Base-by-base conservation (phyloP, 2,329 filamentous ascomycete genomes). In the Cercospora sp. region DNA sequence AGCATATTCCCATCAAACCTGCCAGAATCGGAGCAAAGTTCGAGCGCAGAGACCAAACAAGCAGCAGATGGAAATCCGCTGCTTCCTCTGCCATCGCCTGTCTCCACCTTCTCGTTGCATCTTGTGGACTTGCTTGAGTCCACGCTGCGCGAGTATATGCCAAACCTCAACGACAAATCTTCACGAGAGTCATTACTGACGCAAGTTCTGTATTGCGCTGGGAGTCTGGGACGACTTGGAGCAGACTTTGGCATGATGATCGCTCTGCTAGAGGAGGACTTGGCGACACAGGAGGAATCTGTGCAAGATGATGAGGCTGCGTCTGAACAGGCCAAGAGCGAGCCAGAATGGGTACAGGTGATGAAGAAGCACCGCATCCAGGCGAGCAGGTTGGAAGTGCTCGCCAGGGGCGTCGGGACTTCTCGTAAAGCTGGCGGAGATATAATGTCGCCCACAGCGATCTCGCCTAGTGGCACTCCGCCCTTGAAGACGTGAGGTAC, bases 201-300 rank as follows among this genome's bases (percentile, higher is more conserved):
- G 0, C 94, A 98, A 78, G 91, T 97, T 0, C 82, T 98, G 8
- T 98, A 97, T 80, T 97, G 93, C 74, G 94, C 94, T 0, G 92
- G 93, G 57, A 97, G 94, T 80, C 82, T 99, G 60, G 94, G 94
- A 0, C 87, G 95, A 58, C 82, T 98, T 0, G 95, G 95, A 2
- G 94, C 92, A 1, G 95, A 99, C 79, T 99, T 99, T 80, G 91
- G 94, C 66, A 87, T 97, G 82, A 87, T 97, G 72, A 85, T 98
- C 67, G 92, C 93, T 0, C 76, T 88, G 43, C 75, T 90, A 9
- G 83, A 83, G 37, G 87, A 85, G 64, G 82, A 77, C 9, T 26
- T 75, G 49, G 63, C 89, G 91, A 45, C 74, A 60, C 77, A 78
- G 0, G 78, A 79, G 74, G 73, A 82, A 74, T 77, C 77, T 26